Evolutionary conservation across 495 filamentous ascomycete species (phyloP).

Genomic region (Tuber umbilicatum): DNA sequence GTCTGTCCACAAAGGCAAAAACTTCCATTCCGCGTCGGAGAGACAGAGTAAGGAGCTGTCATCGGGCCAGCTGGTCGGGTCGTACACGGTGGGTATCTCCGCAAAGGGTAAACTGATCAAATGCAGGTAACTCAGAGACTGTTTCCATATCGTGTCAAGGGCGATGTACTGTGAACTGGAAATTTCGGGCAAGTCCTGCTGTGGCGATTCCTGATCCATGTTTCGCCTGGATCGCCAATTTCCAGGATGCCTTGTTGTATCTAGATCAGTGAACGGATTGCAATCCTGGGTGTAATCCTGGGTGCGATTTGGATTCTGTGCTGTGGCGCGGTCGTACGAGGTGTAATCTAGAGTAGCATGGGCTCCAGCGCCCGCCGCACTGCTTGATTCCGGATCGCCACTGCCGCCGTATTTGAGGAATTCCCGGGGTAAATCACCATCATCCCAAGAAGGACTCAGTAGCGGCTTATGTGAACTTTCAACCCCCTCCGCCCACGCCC

Average conservation of each 20-base stretch:
- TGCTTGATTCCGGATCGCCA: not conserved
- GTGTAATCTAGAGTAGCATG: not conserved
- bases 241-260: not conserved
- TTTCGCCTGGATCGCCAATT: not conserved
- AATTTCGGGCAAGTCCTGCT: not conserved
- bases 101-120: constrained; percentile 1
- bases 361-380: not conserved
- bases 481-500: not conserved
- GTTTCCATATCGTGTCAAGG: constrained; percentile 9
- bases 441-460: not conserved
- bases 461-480: not conserved
- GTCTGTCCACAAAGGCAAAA: constrained; percentile 53
- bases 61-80: constrained; percentile 10
- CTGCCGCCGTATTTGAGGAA: not conserved
- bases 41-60: constrained; percentile 45
- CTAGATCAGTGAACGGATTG: not conserved
- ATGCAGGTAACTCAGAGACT: constrained; percentile 12
- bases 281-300: not conserved
- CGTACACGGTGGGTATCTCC: constrained; percentile 23
- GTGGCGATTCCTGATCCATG: not conserved
- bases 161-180: not conserved
- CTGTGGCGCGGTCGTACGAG: not conserved
- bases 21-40: constrained; percentile 49
- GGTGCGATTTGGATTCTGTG: not conserved
- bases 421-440: not conserved